Evolutionary conservation across 2,329 filamentous ascomycete species (phyloP), one percentile per base, ranked within the genome.

Genomic region (Plenodomus lindquistii): DNA sequence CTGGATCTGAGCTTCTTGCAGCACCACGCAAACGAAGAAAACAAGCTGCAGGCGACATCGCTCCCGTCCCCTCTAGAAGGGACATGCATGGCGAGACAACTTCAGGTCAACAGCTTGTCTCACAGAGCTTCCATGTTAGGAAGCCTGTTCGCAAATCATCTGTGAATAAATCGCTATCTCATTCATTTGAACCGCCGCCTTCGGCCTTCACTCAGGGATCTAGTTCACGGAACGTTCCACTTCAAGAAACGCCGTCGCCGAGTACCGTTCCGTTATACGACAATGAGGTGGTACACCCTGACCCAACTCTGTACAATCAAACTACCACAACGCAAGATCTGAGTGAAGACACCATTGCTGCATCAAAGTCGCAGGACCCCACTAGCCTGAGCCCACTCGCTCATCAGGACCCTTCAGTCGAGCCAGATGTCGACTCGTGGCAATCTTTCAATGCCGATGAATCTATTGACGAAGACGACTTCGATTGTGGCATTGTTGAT

Each of bases 401-500:
- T 15, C 9, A 31, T 9, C 20, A 21, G 2, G 16, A 13, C 10
- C 34, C 9, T 11, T 43, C 11, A 16, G 21, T 35, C 8, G 6
- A 15, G 15, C 27, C 15, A 4, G 27, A 31, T 31, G 6, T 15
- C 4, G 6, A 15, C 27, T 4, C 4, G 11, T 7, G 27, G 27
- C 27, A 31, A 13, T 13, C 10, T 8, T 8, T 8, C 11, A 31
- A 31, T 8, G 27, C 15, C 4, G 9, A 15, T 4, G 15, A 4
- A 15, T 8, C 11, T 7, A 8, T 4, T 15, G 27, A 31, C 15
- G 27, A 31, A 15, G 27, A 61, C 13, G 44, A 49, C n/a, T 63
- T 63, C 27, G 50, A 58, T 21, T 57, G 63, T 37, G 58, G 58
- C 16, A 51, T 69, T 15, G 42, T 56, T 38, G 65, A 68, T 21